Evolutionary conservation across 495 filamentous ascomycete genomes (phyloP).

Genomic region (Trichoderma gamsii): DNA sequence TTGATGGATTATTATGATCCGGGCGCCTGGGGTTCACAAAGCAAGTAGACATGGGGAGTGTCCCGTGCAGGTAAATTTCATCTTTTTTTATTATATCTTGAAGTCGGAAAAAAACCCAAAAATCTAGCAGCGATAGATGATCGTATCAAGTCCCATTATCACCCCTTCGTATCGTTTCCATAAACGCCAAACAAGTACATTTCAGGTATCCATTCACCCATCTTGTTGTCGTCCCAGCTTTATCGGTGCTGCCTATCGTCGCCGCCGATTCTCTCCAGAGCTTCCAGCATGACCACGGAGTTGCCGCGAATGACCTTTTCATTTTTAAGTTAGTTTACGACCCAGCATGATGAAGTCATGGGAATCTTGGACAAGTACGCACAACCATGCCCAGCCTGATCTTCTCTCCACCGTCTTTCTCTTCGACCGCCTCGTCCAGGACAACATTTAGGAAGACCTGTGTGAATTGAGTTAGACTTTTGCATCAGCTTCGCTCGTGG

Average conservation of each 20-base stretch:
- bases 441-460: constrained; percentile 99
- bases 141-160: constrained; percentile 2
- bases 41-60: constrained; percentile 22
- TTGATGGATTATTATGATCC: constrained; percentile 45
- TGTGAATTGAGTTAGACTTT: not conserved
- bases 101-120: constrained; percentile 4
- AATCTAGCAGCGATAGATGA: constrained; percentile 4
- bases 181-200: constrained; percentile 6
- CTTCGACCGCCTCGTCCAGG: constrained; percentile 94
- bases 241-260: constrained; percentile 28
- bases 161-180: constrained; percentile 1
- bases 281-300: constrained; percentile 94
- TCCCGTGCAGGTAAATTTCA: constrained; percentile 21
- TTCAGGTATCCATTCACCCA: constrained; percentile 11
- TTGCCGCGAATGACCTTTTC: constrained; percentile 77
- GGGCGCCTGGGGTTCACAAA: constrained; percentile 38
- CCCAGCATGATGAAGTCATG: not conserved
- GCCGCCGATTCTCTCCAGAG: constrained; percentile 53
- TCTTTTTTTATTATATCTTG: constrained; percentile 16
- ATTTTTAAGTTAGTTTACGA: constrained; percentile 2
- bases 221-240: constrained; percentile 5
- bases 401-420: constrained; percentile 89
- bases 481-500: not conserved
- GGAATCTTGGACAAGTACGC: constrained; percentile 31
- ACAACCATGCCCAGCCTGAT: constrained; percentile 89